phyloP scores from a whole-genome alignment of 345 rosid species.

The Eucalyptus pauciflora region DNA sequence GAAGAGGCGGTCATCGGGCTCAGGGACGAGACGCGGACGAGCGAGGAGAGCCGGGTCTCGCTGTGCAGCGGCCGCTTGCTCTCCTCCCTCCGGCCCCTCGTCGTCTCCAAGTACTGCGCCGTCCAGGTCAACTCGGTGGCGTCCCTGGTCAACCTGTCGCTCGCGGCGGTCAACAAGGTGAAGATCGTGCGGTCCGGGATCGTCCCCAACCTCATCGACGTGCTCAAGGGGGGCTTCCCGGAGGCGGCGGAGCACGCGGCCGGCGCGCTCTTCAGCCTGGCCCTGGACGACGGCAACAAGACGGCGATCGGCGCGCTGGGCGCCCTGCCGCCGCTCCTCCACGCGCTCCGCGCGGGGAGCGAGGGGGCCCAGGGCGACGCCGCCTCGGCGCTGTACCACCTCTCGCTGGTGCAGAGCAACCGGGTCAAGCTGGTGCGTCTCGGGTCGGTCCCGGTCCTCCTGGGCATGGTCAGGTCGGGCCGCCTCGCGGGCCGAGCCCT shows the following conservation, averaged over 20 bases:
- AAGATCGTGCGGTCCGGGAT: slow-evolving; percentile 84
- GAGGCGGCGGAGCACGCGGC: slow-evolving; percentile 82
- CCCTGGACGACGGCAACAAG: slow-evolving; percentile 69
- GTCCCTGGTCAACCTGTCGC: slow-evolving; percentile 61
- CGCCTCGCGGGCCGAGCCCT: slow-evolving; percentile 35
- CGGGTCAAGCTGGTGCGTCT: slow-evolving; percentile 45
- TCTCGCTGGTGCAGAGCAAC: slow-evolving; percentile 61
- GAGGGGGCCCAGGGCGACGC: slow-evolving; percentile 71
- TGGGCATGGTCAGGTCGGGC: slow-evolving; percentile 48
- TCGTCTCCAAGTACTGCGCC: slow-evolving; percentile 40
- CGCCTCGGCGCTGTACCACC: slow-evolving; percentile 74
- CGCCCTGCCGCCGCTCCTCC: slow-evolving; percentile 64
- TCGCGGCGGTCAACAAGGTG: slow-evolving; percentile 58
- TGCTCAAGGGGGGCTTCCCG: slow-evolving; percentile 50
- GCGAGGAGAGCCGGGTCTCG: slow-evolving; percentile 26
- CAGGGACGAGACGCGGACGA: slow-evolving; percentile 41
- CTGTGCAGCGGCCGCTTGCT: slow-evolving; percentile 53
- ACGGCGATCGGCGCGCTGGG: slow-evolving; percentile 86
- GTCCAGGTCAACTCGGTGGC: slow-evolving; percentile 74
- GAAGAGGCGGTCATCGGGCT: slow-evolving; percentile 55
- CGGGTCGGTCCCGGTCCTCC: slow-evolving; percentile 49
- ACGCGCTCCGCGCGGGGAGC: slow-evolving; percentile 39
- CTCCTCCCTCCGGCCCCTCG: slow-evolving; percentile 29
- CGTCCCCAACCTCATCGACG: slow-evolving; percentile 57
- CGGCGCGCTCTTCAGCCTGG: slow-evolving; percentile 71